A percentile compares a stretch with the other conserved stretches of the same genome.
These are phyloP conservation scores for Populus hybrid DNA, from an alignment of 441 rosid genomes.

Conservation along the genomic window DNA sequence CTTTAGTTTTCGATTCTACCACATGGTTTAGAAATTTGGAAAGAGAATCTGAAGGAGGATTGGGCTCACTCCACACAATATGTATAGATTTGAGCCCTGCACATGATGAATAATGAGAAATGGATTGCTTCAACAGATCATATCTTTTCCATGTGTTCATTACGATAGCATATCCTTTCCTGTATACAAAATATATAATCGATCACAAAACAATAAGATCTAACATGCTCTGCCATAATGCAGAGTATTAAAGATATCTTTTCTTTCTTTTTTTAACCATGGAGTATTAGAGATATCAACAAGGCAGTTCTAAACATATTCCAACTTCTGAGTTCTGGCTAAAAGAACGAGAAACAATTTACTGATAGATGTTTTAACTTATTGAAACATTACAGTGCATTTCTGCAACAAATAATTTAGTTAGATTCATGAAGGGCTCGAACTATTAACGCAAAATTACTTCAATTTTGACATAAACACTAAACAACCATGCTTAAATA, in stretches of 20 bases:
- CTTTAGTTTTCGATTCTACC: conserved; percentile 40
- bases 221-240: not conserved
- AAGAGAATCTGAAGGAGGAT: conserved; percentile 79
- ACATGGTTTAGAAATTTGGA: conserved; percentile 40
- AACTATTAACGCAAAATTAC: not conserved
- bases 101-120: conserved; percentile 78
- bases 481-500: not conserved
- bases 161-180: conserved; percentile 75
- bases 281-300: not conserved
- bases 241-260: not conserved
- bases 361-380: not conserved
- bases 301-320: not conserved
- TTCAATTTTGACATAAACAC: not conserved
- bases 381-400: not conserved
- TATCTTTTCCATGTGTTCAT: conserved; percentile 97
- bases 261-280: no score
- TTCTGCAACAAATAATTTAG: not conserved
- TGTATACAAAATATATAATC: conserved; percentile 21
- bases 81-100: conserved; percentile 73
- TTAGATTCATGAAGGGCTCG: no score
- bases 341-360: not conserved
- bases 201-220: not conserved
- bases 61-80: conserved; percentile 93
- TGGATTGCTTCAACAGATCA: conserved; percentile 74
- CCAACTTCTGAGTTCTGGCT: not conserved